Percentiles rank a stretch among this genome's conserved stretches.
Conservation (phyloP, 306 rosid genomes). For the Vigna radiata region DNA sequence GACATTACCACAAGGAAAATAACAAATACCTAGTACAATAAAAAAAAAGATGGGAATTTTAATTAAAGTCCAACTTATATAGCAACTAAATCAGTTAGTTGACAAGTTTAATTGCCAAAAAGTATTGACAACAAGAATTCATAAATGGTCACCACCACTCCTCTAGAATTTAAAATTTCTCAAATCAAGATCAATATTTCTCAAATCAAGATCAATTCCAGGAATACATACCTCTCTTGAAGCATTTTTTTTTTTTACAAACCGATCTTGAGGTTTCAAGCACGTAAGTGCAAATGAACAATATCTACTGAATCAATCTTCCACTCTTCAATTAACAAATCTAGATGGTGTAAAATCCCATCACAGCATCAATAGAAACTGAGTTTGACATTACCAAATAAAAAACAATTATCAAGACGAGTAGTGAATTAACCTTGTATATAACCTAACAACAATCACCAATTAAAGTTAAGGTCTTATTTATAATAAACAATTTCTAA, state of each 20-base stretch:
- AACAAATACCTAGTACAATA: too few relatives aligned
- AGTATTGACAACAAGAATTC: neutral
- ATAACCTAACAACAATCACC: conserved; percentile 1
- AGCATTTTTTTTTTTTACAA: conserved; percentile 12
- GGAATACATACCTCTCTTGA: conserved; percentile 27
- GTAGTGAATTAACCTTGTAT: neutral
- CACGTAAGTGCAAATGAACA: neutral
- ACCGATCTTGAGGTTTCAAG: neutral
- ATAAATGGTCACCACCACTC: neutral
- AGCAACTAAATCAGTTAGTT: too few relatives aligned
- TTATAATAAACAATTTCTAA: neutral
- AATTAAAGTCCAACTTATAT: too few relatives aligned
- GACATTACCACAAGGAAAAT: too few relatives aligned
- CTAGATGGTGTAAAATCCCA: conserved; percentile 19
- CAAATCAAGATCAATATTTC: neutral
- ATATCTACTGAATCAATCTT: neutral
- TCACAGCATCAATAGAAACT: neutral
- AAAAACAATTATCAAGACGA: neutral
- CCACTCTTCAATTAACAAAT: conserved; percentile 18
- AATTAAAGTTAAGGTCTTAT: neutral
- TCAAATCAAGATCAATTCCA: neutral
- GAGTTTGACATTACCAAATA: neutral
- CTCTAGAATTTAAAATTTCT: neutral
- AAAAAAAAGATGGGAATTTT: too few relatives aligned
- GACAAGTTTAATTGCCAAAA: neutral